Evolutionary conservation across 1,139 yeast species (phyloP).

Genomic region (Taphrina sp.): DNA sequence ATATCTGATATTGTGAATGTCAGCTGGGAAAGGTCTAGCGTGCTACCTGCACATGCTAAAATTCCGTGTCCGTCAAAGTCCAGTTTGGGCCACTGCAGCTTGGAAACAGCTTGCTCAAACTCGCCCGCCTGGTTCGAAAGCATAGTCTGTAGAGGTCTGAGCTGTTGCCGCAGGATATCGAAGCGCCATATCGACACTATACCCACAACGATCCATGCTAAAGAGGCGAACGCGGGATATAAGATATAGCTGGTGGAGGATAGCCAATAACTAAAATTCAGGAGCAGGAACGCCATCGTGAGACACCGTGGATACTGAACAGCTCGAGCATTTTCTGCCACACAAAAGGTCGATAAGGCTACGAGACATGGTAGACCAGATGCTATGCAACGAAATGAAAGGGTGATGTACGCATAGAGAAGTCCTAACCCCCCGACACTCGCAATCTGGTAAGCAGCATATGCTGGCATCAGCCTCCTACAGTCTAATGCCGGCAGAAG

Average conservation of each 20-base stretch:
- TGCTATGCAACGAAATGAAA: slow-evolving; percentile 4
- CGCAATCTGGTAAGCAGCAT: too few species aligned
- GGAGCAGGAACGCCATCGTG: not conserved
- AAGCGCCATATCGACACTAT: not conserved
- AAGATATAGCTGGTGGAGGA: slow-evolving; percentile 10
- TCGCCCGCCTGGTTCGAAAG: not conserved
- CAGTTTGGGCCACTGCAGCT: slow-evolving; percentile 17
- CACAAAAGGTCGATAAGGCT: not conserved
- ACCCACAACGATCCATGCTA: not conserved
- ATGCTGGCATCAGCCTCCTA: too few species aligned
- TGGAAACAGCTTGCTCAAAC: slow-evolving; percentile 5
- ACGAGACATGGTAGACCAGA: slow-evolving; percentile 20
- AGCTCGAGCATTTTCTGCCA: not conserved
- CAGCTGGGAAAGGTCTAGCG: slow-evolving; percentile 12
- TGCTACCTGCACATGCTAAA: slow-evolving; percentile 13
- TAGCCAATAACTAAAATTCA: slow-evolving; percentile 7
- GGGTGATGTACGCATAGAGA: slow-evolving; percentile 13
- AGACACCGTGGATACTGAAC: not conserved
- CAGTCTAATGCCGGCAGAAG: too few species aligned
- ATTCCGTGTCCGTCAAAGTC: slow-evolving; percentile 19
- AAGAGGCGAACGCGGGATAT: not conserved
- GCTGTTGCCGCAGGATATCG: not conserved
- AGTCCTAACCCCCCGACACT: slow-evolving; percentile 2
- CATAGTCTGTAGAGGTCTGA: not conserved
- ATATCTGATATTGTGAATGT: slow-evolving; percentile 8